phyloP scores from a whole-genome alignment of 2,329 filamentous ascomycete species.

The Domatiomyces catenatus region DNA sequence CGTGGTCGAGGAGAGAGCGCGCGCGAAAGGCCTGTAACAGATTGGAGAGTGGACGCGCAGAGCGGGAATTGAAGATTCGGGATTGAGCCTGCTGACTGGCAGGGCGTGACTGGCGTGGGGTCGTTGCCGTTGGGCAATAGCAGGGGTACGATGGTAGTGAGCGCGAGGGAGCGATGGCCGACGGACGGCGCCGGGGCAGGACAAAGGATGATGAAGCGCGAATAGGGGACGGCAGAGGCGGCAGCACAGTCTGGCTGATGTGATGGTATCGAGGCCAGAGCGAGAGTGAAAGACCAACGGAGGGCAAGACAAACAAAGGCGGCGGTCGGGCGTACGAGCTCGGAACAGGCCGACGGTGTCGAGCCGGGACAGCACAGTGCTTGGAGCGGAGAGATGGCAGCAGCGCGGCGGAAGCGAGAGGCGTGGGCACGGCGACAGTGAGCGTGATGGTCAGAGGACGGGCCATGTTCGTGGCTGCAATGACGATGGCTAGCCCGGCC shows the following conservation, averaged over 20 bases:
- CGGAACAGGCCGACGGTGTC: not conserved
- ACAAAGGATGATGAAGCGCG: not conserved
- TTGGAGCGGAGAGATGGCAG: no score
- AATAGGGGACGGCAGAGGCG: not conserved
- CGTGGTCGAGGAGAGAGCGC: not conserved
- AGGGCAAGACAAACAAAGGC: not conserved
- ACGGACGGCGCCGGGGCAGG: slow-evolving; percentile 1
- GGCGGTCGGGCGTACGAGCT: not conserved
- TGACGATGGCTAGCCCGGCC: not conserved
- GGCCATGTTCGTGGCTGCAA: not conserved
- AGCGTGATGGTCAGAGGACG: not conserved
- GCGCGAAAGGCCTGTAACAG: not conserved
- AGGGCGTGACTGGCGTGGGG: not conserved
- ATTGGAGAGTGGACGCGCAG: not conserved
- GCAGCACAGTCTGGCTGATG: not conserved
- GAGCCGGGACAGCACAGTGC: not conserved
- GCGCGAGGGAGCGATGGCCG: not conserved
- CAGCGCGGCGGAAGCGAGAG: not conserved
- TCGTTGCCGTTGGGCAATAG: no score
- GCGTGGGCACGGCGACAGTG: not conserved
- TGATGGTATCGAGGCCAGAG: not conserved
- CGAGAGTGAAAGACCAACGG: not conserved
- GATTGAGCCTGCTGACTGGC: not conserved
- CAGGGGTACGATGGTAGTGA: not conserved
- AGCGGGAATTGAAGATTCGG: no score